Base-by-base conservation (phyloP, 2,329 filamentous ascomycete genomes). In the Penicillium sp. region DNA sequence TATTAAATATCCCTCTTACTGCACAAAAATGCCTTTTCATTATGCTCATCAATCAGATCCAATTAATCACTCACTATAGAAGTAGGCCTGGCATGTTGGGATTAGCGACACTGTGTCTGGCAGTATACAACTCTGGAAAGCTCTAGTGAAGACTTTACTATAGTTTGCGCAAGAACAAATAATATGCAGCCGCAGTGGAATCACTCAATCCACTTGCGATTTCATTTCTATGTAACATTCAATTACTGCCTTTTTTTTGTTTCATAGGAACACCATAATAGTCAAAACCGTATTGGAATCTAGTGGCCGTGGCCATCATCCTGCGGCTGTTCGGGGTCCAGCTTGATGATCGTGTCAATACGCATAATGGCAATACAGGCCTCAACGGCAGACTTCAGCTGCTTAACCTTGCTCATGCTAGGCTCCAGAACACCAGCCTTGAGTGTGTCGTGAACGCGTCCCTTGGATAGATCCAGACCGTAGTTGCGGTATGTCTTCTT, bases 401-500 rank as follows among this genome's bases (percentile, higher is more conserved):
- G 95, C 78, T 93, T 90, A 66, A 99, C 86, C 84, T 99, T 99
- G 85, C 93, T 97, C 82, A 99, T 92, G 78, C 90, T 96, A 31
- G 95, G 95, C 82, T 99, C 95, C 71, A 99, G 77, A 60, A 99
- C 93, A 72, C 95, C 95, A 13, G 91, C 88, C 84, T 98, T 98
- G 70, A 99, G 82, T 80, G 91, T 88, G 76, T 99, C 95, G 54
- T 93, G 88, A 57, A 98, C 91, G 75, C 91, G 93, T 66, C 95
- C 95, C 75, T 90, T 92, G 56, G 82, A 82, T 69, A 99, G 81
- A 76, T 99, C 96, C 57, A 99, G 82, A 50, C 95, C 95, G 76
- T 99, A 99, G 83, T 99, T 99, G 81, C 93, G 95, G 83, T 98
- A 99, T 68, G 90, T 90, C 86, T 96, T 97, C 80, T 93, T 95